Evolutionary conservation across 306 rosid species (phyloP).

Genomic region (Trichosanthes truncata): DNA sequence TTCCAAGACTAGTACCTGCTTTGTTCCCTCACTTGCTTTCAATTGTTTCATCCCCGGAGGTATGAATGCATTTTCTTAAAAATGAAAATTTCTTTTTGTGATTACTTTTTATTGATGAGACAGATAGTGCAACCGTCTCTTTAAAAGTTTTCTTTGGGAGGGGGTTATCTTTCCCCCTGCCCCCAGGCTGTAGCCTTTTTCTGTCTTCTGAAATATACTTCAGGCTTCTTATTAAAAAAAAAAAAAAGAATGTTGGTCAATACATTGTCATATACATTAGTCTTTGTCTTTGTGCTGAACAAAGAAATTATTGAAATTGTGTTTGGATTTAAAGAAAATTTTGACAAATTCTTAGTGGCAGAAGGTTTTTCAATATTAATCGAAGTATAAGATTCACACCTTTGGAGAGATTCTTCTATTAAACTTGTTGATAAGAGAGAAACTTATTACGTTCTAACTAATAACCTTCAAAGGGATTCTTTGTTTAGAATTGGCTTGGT

Average conservation of each 20-base stretch:
- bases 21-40: slow-evolving; percentile 75
- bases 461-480: neutral
- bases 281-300: neutral
- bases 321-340: neutral
- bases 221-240: too few relatives aligned
- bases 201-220: too few relatives aligned
- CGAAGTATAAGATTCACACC: neutral
- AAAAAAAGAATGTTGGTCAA: neutral
- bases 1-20: slow-evolving; percentile 64
- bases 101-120: neutral
- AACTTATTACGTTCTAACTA: neutral
- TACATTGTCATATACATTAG: neutral
- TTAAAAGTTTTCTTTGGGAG: neutral
- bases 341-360: neutral
- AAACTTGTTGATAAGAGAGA: neutral
- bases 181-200: too few relatives aligned
- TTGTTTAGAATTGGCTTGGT: neutral
- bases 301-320: neutral
- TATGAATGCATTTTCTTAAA: slow-evolving; percentile 8
- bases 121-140: neutral
- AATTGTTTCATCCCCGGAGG: slow-evolving; percentile 81
- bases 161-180: too few relatives aligned
- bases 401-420: neutral
- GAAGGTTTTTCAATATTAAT: neutral
- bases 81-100: neutral